Base-by-base conservation (phyloP, 257 asterid genomes). In the Buddleja alternifolia region DNA sequence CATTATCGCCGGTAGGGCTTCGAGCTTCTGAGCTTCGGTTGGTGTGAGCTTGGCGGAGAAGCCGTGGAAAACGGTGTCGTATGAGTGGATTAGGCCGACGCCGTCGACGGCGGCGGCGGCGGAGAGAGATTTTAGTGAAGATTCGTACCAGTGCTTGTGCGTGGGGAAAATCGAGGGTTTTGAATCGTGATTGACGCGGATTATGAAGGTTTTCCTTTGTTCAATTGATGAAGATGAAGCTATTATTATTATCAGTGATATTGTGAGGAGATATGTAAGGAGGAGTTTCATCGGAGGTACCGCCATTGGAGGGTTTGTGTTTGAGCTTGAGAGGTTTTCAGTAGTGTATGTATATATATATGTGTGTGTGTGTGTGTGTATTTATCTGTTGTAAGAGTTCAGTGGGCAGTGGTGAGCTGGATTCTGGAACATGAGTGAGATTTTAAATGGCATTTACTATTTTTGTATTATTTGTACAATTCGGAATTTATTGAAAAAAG, bases 151-250 rank as follows among this genome's bases (percentile, higher is more conserved):
- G 75, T 84, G 80, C 1, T 4, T 40, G 57, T 84, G 96, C 4
- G 92, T 84, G 19, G 82, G 86, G 81, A 81, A 90, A 25, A 83
- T 40, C 7, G 96, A 84, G 50, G 97, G 95, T 48, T 88, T 90
- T 0, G 84, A 80, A 15, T 84, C 86, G 75, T 57, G 84, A 29
- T 77, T 78, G 12, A 90, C 96, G 4, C 80, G 84, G 44, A 90
- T 71, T 23, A 90, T 82, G 78, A 69, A 90, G 42, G 90, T 90
- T 55, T 42, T 76, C 0, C 50, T 63, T 4, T 40, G 66, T 0
- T 51, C 77, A 14, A 46, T 21, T 17, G 76, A 25, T 2, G 77
- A 64, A 14, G 73, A 24, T 0, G 69, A 21, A 32, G 21, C n/a
- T 0, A 51, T 34, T 1, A 36, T 7, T 17, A 71, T 68, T 0